phyloP scores from a whole-genome alignment of 768 basidiomycete species.

The Xerocomellus chrysenteron region DNA sequence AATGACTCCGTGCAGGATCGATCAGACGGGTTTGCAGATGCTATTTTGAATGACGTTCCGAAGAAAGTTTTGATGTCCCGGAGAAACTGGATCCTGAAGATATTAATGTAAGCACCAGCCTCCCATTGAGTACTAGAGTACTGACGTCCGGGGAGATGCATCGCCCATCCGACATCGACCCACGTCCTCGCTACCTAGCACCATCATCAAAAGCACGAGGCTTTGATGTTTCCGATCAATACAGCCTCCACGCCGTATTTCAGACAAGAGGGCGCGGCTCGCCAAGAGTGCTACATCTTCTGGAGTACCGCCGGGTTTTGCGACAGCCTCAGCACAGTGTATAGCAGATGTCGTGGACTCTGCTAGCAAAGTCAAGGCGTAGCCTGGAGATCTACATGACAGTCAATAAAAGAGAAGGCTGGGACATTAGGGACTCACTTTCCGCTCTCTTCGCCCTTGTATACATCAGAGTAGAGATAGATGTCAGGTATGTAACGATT shows the following conservation, averaged over 20 bases:
- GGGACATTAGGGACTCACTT: constrained; percentile 58
- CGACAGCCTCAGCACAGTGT: constrained; percentile 84
- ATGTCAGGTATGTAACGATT: constrained; percentile 98
- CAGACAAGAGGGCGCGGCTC: constrained; percentile 72
- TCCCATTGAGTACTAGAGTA: constrained; percentile 17
- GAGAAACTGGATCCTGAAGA: constrained; percentile 81
- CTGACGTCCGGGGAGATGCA: constrained; percentile 79
- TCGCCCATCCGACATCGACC: constrained; percentile 85
- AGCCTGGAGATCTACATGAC: constrained; percentile 82
- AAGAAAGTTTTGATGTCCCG: constrained; percentile 81
- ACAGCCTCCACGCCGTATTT: constrained; percentile 83
- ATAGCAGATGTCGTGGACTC: constrained; percentile 90
- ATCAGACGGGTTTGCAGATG: constrained; percentile 54
- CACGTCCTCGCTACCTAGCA: constrained; percentile 96
- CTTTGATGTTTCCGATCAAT: constrained; percentile 88
- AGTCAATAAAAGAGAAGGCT: background rate
- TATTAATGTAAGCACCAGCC: constrained; percentile 2
- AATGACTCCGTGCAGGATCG: constrained; percentile 58
- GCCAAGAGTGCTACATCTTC: constrained; percentile 91
- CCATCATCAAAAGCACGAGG: constrained; percentile 86
- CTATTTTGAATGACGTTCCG: constrained; percentile 92
- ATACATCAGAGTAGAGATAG: constrained; percentile 97
- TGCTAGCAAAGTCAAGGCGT: constrained; percentile 85
- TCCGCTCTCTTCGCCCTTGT: constrained; percentile 96
- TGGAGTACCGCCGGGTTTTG: constrained; percentile 79